These are phyloP conservation scores for Cladosporium sp. DNA, from an alignment of 2,329 filamentous ascomycete species.

Conservation along the genomic window DNA sequence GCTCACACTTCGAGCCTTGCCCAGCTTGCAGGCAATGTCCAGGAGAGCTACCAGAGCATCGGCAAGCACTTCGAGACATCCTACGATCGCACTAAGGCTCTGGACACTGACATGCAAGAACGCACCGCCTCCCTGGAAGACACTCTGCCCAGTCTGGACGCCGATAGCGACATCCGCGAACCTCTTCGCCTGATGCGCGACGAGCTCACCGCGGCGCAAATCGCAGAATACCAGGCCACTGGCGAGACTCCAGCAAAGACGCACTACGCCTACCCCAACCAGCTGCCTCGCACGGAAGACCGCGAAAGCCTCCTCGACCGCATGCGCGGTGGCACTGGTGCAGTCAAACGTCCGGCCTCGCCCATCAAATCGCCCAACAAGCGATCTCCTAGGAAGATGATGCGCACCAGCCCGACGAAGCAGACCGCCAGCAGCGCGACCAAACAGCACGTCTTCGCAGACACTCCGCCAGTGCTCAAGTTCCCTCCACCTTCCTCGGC, in stretches of 20 bases:
- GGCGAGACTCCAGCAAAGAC: slow-evolving; percentile 80
- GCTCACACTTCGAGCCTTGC: slow-evolving; percentile 65
- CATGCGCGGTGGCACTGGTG: slow-evolving; percentile 39
- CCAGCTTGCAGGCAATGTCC: slow-evolving; percentile 62
- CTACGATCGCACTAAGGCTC: slow-evolving; percentile 61
- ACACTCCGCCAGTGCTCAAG: slow-evolving; percentile 25
- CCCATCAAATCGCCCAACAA: slow-evolving; percentile 32
- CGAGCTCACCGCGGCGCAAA: slow-evolving; percentile 58
- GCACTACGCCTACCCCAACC: slow-evolving; percentile 74
- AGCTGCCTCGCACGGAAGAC: slow-evolving; percentile 69
- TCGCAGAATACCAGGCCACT: slow-evolving; percentile 80
- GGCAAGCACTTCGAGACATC: slow-evolving; percentile 66
- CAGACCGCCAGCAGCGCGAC: slow-evolving; percentile 21
- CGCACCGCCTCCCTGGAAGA: slow-evolving; percentile 53
- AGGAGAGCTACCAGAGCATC: slow-evolving; percentile 68
- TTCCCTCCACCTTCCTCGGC: slow-evolving; percentile 17
- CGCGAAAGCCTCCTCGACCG: slow-evolving; percentile 56
- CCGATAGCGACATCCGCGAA: slow-evolving; percentile 56
- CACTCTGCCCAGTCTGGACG: slow-evolving; percentile 57
- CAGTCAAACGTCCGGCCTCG: slow-evolving; percentile 23
- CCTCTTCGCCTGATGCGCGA: slow-evolving; percentile 69
- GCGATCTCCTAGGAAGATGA: slow-evolving; percentile 27
- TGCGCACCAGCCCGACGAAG: slow-evolving; percentile 12
- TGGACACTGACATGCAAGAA: slow-evolving; percentile 64
- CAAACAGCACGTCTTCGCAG: slow-evolving; percentile 31